Percentiles rank a stretch among this genome's conserved stretches.
These are phyloP conservation scores for Albatrellus ellisii DNA, from an alignment of 768 basidiomycete species.

Conservation along the genomic window DNA sequence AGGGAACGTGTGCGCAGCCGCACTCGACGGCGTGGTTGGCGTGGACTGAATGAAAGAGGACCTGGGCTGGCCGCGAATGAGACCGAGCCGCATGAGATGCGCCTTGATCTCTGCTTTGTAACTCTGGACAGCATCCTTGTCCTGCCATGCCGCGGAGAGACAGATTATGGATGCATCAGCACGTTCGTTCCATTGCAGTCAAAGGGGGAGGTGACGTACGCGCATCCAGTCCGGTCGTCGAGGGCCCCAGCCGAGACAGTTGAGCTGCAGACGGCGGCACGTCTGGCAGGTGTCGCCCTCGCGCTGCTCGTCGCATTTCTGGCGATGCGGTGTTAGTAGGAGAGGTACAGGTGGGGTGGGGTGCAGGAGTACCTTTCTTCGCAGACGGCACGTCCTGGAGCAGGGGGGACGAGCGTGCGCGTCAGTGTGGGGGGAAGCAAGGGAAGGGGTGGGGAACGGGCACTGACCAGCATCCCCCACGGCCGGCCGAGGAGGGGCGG, in stretches of 20 bases:
- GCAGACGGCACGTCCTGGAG: constrained; percentile 67
- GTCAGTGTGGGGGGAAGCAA: background rate
- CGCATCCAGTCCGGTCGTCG: constrained; percentile 87
- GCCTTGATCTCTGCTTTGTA: constrained; percentile 81
- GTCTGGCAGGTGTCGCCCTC: constrained; percentile 62
- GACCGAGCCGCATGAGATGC: constrained; percentile 61
- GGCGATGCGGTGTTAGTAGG: constrained; percentile 6
- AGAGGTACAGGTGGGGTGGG: constrained; percentile 5
- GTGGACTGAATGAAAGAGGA: constrained; percentile 28
- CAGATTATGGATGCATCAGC: constrained; percentile 7
- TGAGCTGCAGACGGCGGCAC: constrained; percentile 66
- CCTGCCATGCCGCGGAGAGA: constrained; percentile 30
- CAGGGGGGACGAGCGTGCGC: background rate
- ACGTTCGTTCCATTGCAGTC: constrained; percentile 6
- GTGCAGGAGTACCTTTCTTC: constrained; percentile 51
- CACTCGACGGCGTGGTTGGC: constrained; percentile 18
- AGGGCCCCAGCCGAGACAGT: constrained; percentile 77
- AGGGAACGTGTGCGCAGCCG: background rate
- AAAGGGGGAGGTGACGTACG: constrained; percentile 27
- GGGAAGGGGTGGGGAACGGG: background rate
- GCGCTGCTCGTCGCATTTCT: constrained; percentile 87
- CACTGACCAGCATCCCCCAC: constrained; percentile 13
- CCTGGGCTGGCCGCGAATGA: constrained; percentile 75
- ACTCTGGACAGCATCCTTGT: constrained; percentile 68
- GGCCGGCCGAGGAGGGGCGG: constrained; percentile 10